phyloP scores from a whole-genome alignment of 345 rosid genomes.

The Salix caprea region DNA sequence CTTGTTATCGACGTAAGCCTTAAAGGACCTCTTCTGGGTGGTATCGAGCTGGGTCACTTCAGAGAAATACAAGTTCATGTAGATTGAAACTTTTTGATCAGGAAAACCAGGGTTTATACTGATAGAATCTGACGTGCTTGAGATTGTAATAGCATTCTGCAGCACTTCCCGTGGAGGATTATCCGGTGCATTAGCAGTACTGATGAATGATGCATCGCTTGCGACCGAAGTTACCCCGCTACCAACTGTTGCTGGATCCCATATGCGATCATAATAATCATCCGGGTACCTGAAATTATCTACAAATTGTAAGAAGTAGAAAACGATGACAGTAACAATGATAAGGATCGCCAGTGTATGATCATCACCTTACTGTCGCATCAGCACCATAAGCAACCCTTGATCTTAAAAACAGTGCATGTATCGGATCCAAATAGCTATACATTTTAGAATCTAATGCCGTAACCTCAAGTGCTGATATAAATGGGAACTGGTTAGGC shows the following conservation, averaged over 20 bases:
- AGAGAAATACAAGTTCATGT: constrained; percentile 41
- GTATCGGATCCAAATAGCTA: background rate
- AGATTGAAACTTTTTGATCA: constrained; percentile 6
- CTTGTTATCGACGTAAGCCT: constrained; percentile 16
- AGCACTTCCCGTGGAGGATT: constrained; percentile 32
- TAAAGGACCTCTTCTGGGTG: constrained; percentile 34
- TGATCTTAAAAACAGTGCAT: constrained; percentile 4
- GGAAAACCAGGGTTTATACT: constrained; percentile 17
- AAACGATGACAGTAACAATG: no score
- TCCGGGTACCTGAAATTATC: constrained; percentile 7
- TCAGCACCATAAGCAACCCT: constrained; percentile 15
- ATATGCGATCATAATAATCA: constrained; percentile 39
- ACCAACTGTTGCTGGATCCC: constrained; percentile 26
- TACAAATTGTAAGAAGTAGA: background rate
- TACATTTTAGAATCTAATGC: constrained; percentile 20
- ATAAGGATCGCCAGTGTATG: background rate
- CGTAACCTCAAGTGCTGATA: constrained; percentile 26
- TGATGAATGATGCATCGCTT: constrained; percentile 7
- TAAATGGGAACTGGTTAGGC: constrained; percentile 26
- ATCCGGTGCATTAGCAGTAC: constrained; percentile 15
- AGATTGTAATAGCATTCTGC: constrained; percentile 30
- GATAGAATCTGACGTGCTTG: constrained; percentile 15
- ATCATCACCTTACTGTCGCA: background rate
- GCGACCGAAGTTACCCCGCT: constrained; percentile 11
- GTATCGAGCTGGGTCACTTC: constrained; percentile 35